Base-by-base conservation (phyloP, 306 rosid species). In the Comarum palustre region DNA sequence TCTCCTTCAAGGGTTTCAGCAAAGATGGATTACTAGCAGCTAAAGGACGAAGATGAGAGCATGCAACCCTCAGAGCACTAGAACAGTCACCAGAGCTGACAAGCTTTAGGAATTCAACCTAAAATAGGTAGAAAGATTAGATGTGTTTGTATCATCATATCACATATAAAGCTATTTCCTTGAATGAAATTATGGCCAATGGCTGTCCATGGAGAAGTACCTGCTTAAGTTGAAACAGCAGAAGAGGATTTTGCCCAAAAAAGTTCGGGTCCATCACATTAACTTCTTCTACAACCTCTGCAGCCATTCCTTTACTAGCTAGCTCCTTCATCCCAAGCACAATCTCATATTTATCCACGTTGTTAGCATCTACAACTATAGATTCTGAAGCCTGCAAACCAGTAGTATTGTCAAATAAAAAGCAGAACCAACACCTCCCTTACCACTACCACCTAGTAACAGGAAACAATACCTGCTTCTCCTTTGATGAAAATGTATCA, bases 31-130 rank as follows among this genome's bases (percentile, higher is more conserved):
- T 96, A 71, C 74, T 75, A 72, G 99, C 79, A 36, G 97, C 99
- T 61, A 95, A 84, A 66, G 96, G 97, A 74, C 99, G 97, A 83
- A 92, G 83, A 81, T 95, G 92, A 57, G 96, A 79, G 82, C 88
- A 91, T 46, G 99, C 99, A 70, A 95, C 96, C 84, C 71, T 84
- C 83, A 91, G 76, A 71, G 96, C 97, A 79, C 90, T 77, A 76
- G 89, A 83, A 84, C 86, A 82, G 80, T 95, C 96, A 66, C 97
- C 96, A 25, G 91, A 84, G 78, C 88, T 75, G 73, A 91, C 99
- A 80, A 91, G 79, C 90, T 90, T 95, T 65, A 95, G 94, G 72
- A 95, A 95, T 86, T 95, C 97, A 86, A 95, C 97, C 99, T 95
- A 84, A 8, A 85, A 46, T 68, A 74, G 76, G 73, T 51, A 74